Evolutionary conservation across 345 rosid species (phyloP), one percentile per base, ranked within the genome.

Genomic region (Salix suchowensis): DNA sequence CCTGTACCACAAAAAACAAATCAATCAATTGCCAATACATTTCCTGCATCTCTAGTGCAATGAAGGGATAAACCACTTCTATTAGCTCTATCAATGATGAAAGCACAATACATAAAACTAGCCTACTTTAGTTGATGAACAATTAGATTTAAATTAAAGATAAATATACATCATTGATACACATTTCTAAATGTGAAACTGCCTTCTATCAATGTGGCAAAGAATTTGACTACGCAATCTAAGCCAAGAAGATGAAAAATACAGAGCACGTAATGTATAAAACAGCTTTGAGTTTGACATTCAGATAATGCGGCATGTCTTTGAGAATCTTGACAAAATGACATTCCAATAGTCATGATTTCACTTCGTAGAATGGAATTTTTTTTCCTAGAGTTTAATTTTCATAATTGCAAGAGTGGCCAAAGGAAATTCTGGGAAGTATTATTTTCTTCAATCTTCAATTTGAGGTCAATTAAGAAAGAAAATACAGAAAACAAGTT

Each of bases 1-100:
- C 98, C 98, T 94, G 46, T 65, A 75, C 70, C 39, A 44, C 21
- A 84, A 70, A 36, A 70, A 36, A 72, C 66, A n/a, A 76, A 12
- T 79, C 50, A 37, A 72, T 75, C 46, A 76, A 13, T 52, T 54
- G 60, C 36, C 13, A 21, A 40, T 30, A 73, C 26, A 44, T 58
- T 46, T 42, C 23, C n/a, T 72, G 26, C 54, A 54, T 15, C 10
- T 39, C n/a, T 66, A 78, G 21, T 52, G 14, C 55, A 54, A 18
- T 7, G 28, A 36, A 13, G 61, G 40, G 52, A 52, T 36, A 36
- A 67, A 18, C 6, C 68, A 65, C 16, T 65, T 65, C 32, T 28
- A 65, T 15, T 26, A 10, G 28, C 50, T 21, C 34, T 15, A 30
- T 5, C 15, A 32, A 32, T 52, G 28, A 71, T 21, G 10, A 71